Evolutionary conservation across 2,329 filamentous ascomycete genomes (phyloP).

Genomic region (Raffaelea albimanens): DNA sequence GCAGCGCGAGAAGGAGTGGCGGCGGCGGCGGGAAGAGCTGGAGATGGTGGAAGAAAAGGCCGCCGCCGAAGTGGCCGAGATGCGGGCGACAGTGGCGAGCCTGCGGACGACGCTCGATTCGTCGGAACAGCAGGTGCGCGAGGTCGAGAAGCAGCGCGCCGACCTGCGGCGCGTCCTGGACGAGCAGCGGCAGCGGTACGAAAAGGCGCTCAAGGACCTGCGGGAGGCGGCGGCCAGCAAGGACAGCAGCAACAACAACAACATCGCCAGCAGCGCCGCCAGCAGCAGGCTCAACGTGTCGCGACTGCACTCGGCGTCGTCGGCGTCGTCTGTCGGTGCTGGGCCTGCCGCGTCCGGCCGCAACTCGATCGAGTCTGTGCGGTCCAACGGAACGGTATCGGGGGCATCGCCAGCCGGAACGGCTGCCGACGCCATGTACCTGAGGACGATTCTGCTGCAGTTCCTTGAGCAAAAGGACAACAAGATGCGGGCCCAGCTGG

Average conservation of each 20-base stretch:
- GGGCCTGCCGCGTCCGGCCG: slow-evolving; percentile 26
- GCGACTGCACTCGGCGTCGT: slow-evolving; percentile 11
- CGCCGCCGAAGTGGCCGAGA: slow-evolving; percentile 63
- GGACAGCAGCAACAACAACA: neutral
- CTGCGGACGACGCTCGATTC: slow-evolving; percentile 76
- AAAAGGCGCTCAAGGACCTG: slow-evolving; percentile 65
- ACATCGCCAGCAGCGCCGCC: too few species aligned
- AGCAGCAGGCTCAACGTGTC: too few species aligned
- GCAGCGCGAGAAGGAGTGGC: slow-evolving; percentile 63
- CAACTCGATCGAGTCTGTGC: slow-evolving; percentile 35
- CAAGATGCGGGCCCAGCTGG: slow-evolving; percentile 63
- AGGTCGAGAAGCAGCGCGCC: slow-evolving; percentile 72
- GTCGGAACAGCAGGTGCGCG: slow-evolving; percentile 70
- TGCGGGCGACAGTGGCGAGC: slow-evolving; percentile 66
- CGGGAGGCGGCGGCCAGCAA: slow-evolving; percentile 42
- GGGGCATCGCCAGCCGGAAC: slow-evolving; percentile 13
- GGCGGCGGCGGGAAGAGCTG: slow-evolving; percentile 62
- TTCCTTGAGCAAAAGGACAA: slow-evolving; percentile 76
- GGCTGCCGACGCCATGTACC: slow-evolving; percentile 48
- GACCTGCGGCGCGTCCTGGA: slow-evolving; percentile 70
- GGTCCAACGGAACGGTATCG: slow-evolving; percentile 23
- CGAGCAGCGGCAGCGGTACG: slow-evolving; percentile 65
- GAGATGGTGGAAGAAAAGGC: slow-evolving; percentile 62
- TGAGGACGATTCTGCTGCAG: slow-evolving; percentile 74
- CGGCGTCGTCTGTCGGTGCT: slow-evolving; percentile 8